A percentile compares a stretch with the other conserved stretches of the same genome.
Conservation (phyloP, 306 rosid genomes). For the Lagenaria siceraria region DNA sequence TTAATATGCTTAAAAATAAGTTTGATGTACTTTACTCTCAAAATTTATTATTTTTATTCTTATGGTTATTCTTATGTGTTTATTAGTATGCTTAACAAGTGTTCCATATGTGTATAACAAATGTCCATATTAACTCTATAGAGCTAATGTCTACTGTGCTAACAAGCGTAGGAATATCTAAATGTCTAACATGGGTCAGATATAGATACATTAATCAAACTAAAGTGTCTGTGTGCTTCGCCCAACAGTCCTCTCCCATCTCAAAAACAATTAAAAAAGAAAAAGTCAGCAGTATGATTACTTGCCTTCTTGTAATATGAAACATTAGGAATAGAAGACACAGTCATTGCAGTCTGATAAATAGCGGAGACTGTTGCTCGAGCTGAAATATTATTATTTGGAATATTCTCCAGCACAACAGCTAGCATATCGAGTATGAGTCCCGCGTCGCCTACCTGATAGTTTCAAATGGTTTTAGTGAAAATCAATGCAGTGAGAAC, state of each 20-base stretch:
- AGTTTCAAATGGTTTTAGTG: constrained; percentile 24
- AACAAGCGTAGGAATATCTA: too few relatives aligned
- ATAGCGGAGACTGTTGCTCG: constrained; percentile 70
- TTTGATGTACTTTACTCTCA: too few relatives aligned
- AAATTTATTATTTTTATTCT: too few relatives aligned
- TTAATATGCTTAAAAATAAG: too few relatives aligned
- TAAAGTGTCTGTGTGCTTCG: too few relatives aligned
- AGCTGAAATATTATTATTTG: constrained; percentile 36
- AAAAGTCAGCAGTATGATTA: constrained; percentile 1
- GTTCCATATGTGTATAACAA: too few relatives aligned
- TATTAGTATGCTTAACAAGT: too few relatives aligned
- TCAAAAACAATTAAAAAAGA: neutral
- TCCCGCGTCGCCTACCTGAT: constrained; percentile 78
- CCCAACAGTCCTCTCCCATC: neutral
- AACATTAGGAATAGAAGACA: constrained; percentile 64
- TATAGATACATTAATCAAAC: too few relatives aligned
- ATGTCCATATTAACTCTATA: too few relatives aligned
- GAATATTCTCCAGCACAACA: constrained; percentile 63
- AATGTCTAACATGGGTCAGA: too few relatives aligned
- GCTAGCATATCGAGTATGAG: constrained; percentile 92
- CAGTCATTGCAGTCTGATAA: constrained; percentile 60
- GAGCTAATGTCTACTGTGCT: too few relatives aligned
- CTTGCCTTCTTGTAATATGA: constrained; percentile 73
- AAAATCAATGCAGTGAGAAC: neutral
- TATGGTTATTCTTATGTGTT: too few relatives aligned